Evolutionary conservation across 371 early-diverging fungal genomes (phyloP), one percentile per base, ranked within the genome.

Genomic region (Saksenaea vasiformis): DNA sequence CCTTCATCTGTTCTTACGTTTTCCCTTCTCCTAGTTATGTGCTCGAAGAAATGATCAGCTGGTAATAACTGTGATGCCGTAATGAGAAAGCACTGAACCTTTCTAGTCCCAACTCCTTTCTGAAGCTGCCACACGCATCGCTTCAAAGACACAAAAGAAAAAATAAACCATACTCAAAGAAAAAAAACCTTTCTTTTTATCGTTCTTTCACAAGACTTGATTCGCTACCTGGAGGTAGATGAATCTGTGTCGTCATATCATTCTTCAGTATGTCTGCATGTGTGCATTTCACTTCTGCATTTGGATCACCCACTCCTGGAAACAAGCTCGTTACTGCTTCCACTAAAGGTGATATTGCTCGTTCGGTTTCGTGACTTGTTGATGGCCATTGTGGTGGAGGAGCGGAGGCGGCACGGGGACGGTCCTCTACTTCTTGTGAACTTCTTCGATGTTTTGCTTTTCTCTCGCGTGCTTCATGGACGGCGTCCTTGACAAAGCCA

Each of bases 401-500:
- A 5, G 39, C 35, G 19, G 59, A 13, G 17, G 58, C 15, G 17
- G 53, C 53, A 35, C 9, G 56, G 11, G 19, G 58, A 8, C 35
- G 39, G 28, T 39, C 54, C 17, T 37, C 27, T 7, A 35, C 26
- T 27, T 66, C 61, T 26, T 34, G 27, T 47, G 73, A 72, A 22
- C 56, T 64, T 57, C 70, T 44, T n/a, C 70, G 69, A 41, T 58
- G 44, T 22, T 38, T 35, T 10, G 27, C 24, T 27, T 44, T 67
- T 34, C 58, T 37, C 17, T 71, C 63, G 19, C 67, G 62, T 35
- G 62, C 56, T 60, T 73, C 73, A 22, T 81, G 60, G 4, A 75
- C 71, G 7, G 60, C 74, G 37, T 81, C 82, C 36, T 75, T 77
- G 34, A 78, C 74, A 69, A 80, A 79, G 0, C 80, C 78, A 44